Percentiles rank a stretch among this genome's conserved stretches.
These are phyloP conservation scores for Gossypium stocksii DNA, from an alignment of 345 rosid genomes.

Conservation along the genomic window DNA sequence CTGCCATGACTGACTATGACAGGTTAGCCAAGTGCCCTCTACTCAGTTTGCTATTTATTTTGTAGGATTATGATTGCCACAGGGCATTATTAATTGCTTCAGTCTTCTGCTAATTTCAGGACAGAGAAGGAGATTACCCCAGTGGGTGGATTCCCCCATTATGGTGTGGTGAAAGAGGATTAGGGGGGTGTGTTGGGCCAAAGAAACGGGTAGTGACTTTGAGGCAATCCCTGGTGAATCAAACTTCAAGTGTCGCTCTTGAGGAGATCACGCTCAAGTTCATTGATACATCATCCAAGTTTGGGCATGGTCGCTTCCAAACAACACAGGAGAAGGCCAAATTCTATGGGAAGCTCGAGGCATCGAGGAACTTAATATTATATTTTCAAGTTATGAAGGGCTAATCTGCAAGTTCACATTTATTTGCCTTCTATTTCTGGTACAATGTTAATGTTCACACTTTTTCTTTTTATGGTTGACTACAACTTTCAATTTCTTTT, in stretches of 20 bases:
- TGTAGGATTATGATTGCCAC: background rate
- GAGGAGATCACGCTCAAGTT: constrained; percentile 81
- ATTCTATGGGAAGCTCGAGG: constrained; percentile 59
- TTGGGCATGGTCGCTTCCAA: constrained; percentile 81
- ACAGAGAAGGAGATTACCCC: constrained; percentile 93
- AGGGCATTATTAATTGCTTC: background rate
- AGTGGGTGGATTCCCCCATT: constrained; percentile 89
- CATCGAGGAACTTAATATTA: constrained; percentile 19
- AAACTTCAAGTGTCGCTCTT: constrained; percentile 67
- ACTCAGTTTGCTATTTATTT: background rate
- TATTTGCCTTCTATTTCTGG: background rate
- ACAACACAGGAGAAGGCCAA: constrained; percentile 72
- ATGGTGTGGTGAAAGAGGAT: constrained; percentile 80
- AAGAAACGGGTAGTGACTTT: constrained; percentile 91
- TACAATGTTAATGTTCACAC: background rate
- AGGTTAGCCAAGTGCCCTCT: constrained; percentile 32
- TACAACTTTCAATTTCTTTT: background rate
- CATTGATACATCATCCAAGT: constrained; percentile 61
- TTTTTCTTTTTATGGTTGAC: background rate
- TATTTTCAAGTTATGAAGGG: too few species aligned
- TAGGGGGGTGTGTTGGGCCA: constrained; percentile 84
- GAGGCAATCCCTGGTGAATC: constrained; percentile 65
- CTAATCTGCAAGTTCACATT: background rate
- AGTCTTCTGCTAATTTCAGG: constrained; percentile 17
- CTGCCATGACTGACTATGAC: constrained; percentile 76